Evolutionary conservation across 441 rosid species (phyloP), one percentile per base, ranked within the genome.

Genomic region (Cnidoscolus chayamansa): DNA sequence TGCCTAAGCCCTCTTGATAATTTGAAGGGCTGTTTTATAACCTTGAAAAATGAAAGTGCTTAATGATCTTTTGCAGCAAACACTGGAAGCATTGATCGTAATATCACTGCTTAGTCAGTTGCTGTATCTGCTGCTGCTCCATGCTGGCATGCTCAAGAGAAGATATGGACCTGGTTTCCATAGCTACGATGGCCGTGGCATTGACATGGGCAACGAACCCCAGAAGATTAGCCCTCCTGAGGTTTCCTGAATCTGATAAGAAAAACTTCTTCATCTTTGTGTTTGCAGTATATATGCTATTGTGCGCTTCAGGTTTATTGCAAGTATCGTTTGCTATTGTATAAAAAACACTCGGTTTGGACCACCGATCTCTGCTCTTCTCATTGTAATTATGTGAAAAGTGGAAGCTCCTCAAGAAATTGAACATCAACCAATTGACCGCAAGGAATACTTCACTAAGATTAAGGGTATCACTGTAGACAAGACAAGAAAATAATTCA

Each of bases 71-170:
- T 37, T 74, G 79, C 84, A 78, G 80, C 76, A 56, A 82, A 82
- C 85, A 35, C 70, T 80, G 75, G 85, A 78, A 80, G 81, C 80
- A 60, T 54, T 78, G 57, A 65, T 73, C 45, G 17, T 74, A 11
- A 31, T 80, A 64, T 78, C 82, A 25, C 12, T 78, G 1, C 57
- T 67, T 40, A 72, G 81, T 61, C 85, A 80, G 73, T 74, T 80
- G 48, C 66, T 78, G 63, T 76, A 70, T 62, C 43, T 74, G 65
- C 67, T 72, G 45, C 74, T 80, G 35, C 77, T 74, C 57, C 81
- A 78, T 35, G 74, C 78, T 16, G 66, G 83, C 7, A 2, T 71
- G 47, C 65, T 64, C 17, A 65, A 45, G 35, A 37, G 13, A 74
- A 32, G 51, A 10, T 63, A 75, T 25, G 74, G 71, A 49, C 78